Percentiles rank a stretch among this genome's conserved stretches.
These are phyloP conservation scores for Trametes cubensis DNA, from an alignment of 768 basidiomycete species.

Conservation along the genomic window DNA sequence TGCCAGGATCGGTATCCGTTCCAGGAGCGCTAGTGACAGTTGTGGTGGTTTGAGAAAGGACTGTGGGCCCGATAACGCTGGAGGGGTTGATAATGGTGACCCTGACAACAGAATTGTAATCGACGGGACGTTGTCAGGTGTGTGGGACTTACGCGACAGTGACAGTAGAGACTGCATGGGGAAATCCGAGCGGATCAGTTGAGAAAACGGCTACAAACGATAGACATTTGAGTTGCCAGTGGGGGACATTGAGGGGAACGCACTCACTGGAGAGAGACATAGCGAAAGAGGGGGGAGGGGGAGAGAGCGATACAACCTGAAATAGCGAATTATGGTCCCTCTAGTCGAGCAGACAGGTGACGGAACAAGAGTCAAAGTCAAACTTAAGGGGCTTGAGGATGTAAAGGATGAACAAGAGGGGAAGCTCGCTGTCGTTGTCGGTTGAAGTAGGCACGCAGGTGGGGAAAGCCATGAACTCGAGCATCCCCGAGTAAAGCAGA, in stretches of 20 bases:
- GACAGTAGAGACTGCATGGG: not conserved
- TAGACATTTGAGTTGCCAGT: not conserved
- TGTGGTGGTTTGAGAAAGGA: not conserved
- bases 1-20: not conserved
- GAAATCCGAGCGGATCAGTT: not conserved
- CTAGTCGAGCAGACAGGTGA: not conserved
- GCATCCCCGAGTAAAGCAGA: not conserved
- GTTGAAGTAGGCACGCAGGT: not conserved
- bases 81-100: not conserved
- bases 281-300: not conserved
- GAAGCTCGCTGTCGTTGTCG: not conserved
- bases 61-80: no score
- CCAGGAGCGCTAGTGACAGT: conserved; percentile 3
- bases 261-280: conserved; percentile 8
- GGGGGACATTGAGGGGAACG: no score
- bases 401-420: no score
- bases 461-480: not conserved
- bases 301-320: not conserved
- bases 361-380: not conserved
- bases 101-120: not conserved
- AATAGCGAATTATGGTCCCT: conserved; percentile 1
- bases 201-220: conserved; percentile 1
- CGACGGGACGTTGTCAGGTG: not conserved
- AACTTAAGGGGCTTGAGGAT: no score
- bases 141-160: conserved; percentile 1